phyloP scores from a whole-genome alignment of 2,329 filamentous ascomycete genomes.

The Ploettnerulaceae sp. region DNA sequence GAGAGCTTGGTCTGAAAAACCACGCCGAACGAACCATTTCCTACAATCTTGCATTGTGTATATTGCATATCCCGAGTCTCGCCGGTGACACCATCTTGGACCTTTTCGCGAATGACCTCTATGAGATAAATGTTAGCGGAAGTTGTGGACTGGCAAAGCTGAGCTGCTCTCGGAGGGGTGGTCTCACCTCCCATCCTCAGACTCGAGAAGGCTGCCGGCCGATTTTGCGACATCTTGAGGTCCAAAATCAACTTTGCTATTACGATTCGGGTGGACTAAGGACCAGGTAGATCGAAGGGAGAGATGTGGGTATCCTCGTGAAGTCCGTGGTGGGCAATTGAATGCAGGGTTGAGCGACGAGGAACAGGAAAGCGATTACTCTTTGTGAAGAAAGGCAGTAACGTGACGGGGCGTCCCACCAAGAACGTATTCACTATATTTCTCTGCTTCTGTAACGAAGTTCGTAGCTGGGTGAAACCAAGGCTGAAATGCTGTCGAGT shows the following conservation, averaged over 20 bases:
- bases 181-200: constrained; percentile 93
- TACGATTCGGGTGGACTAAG: constrained; percentile 38
- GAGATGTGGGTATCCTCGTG: constrained; percentile 37
- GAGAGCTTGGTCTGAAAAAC: constrained; percentile 99
- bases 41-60: constrained; percentile 98
- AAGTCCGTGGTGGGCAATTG: constrained; percentile 52
- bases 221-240: constrained; percentile 75
- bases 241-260: constrained; percentile 35
- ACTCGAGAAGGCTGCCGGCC: constrained; percentile 81
- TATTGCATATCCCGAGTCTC: constrained; percentile 97
- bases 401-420: constrained; percentile 28
- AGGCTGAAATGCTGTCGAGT: constrained; percentile 15
- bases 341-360: constrained; percentile 21
- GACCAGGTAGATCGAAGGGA: constrained; percentile 43
- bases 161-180: constrained; percentile 1
- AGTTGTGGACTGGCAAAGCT: constrained; percentile 9
- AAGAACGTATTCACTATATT: constrained; percentile 19
- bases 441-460: constrained; percentile 23
- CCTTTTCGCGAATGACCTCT: constrained; percentile 99
- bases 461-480: constrained; percentile 19
- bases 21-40: constrained; percentile 97
- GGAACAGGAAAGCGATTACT: constrained; percentile 21
- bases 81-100: constrained; percentile 95
- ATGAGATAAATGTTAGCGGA: constrained; percentile 28
- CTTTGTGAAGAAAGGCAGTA: constrained; percentile 21